Conservation (phyloP, 768 basidiomycete species). For the Collybiopsis luxurians region DNA sequence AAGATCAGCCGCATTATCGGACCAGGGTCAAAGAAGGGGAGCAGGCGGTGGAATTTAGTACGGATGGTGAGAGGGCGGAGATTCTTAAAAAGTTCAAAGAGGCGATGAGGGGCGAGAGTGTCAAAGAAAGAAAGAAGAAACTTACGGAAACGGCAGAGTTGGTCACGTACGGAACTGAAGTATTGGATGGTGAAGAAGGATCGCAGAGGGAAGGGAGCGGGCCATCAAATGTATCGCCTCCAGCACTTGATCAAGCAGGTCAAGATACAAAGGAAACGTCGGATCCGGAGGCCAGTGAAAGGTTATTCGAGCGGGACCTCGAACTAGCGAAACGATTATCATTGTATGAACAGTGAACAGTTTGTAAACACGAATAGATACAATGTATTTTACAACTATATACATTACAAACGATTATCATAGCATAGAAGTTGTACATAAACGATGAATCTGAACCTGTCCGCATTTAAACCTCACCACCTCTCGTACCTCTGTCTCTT, state of each 20-base stretch:
- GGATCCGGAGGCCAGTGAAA: constrained; percentile 15
- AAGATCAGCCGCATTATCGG: constrained; percentile 30
- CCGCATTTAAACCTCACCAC: background rate
- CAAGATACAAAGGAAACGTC: constrained; percentile 3
- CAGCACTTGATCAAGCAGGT: background rate
- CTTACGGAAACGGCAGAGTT: constrained; percentile 31
- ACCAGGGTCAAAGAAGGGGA: constrained; percentile 39
- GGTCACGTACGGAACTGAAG: constrained; percentile 22
- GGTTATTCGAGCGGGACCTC: constrained; percentile 23
- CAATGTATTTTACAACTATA: too few relatives aligned
- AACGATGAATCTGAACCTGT: too few relatives aligned
- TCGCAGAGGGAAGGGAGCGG: constrained; percentile 17
- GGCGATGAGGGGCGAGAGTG: constrained; percentile 20
- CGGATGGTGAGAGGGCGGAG: constrained; percentile 25
- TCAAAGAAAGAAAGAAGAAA: constrained; percentile 29
- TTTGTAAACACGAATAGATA: too few relatives aligned
- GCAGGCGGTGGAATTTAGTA: constrained; percentile 32
- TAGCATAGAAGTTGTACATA: too few relatives aligned
- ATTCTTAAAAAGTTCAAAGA: constrained; percentile 38
- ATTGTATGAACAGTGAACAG: constrained; percentile 25
- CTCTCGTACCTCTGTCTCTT: background rate
- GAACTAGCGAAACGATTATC: constrained; percentile 32
- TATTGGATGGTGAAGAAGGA: too few relatives aligned
- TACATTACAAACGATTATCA: too few relatives aligned
- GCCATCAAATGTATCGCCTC: too few relatives aligned